A percentile compares a stretch with the other conserved stretches of the same genome.
These are phyloP conservation scores for Pezicula carpinea DNA, from an alignment of 2,329 filamentous ascomycete genomes.

Conservation along the genomic window DNA sequence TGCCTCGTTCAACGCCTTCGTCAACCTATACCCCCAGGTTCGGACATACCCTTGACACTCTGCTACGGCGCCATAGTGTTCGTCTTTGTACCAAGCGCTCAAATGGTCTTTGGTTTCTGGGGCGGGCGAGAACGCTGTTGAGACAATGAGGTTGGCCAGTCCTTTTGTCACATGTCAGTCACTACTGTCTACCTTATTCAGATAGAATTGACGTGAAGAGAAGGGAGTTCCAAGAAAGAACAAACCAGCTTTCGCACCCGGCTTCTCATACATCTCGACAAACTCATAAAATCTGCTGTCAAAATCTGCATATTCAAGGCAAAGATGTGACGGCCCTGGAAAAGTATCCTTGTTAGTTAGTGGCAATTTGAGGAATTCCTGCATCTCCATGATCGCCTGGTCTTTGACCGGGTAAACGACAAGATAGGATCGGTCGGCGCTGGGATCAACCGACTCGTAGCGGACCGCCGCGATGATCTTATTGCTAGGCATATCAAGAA, in stretches of 20 bases:
- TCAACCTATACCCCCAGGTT: constrained; percentile 10
- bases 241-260: constrained; percentile 3
- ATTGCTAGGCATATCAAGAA: constrained; percentile 3
- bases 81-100: constrained; percentile 11
- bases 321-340: constrained; percentile 1
- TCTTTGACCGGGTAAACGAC: constrained; percentile 8
- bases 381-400: neutral
- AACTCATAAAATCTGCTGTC: constrained; percentile 10
- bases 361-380: constrained; percentile 3
- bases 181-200: neutral
- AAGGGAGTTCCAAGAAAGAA: neutral
- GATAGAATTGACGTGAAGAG: neutral
- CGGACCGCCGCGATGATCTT: constrained; percentile 5
- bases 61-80: constrained; percentile 7
- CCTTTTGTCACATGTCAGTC: neutral
- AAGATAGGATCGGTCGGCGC: constrained; percentile 5
- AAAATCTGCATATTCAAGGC: constrained; percentile 9
- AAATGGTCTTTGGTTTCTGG: constrained; percentile 10
- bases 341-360: constrained; percentile 3
- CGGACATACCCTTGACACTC: constrained; percentile 9
- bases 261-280: constrained; percentile 7
- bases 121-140: constrained; percentile 5
- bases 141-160: constrained; percentile 8
- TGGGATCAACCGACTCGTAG: constrained; percentile 4
- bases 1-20: neutral